phyloP scores from a whole-genome alignment of 1,284 basidiomycete genomes.

The Malassezia pachydermatis region DNA sequence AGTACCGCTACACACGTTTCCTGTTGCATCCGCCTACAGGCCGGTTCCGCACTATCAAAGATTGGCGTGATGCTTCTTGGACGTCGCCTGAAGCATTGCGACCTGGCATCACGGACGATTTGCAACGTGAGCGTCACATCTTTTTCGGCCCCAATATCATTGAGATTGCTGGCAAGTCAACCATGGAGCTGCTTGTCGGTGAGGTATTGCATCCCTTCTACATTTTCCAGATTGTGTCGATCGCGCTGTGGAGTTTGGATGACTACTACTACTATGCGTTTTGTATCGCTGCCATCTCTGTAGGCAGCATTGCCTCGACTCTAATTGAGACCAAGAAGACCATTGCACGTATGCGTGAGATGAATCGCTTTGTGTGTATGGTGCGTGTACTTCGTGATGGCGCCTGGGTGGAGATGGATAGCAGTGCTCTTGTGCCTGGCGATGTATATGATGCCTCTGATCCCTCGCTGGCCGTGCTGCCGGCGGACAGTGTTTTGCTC shows the following conservation, averaged over 20 bases:
- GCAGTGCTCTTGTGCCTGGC: slow-evolving; percentile 75
- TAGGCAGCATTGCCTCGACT: slow-evolving; percentile 73
- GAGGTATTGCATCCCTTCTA: slow-evolving; percentile 49
- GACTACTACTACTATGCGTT: slow-evolving; percentile 90
- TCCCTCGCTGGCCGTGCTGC: slow-evolving; percentile 64
- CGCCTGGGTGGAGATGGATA: slow-evolving; percentile 54
- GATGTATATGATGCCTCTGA: slow-evolving; percentile 83
- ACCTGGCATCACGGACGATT: slow-evolving; percentile 30
- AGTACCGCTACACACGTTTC: slow-evolving; percentile 77
- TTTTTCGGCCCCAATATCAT: slow-evolving; percentile 82
- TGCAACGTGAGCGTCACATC: slow-evolving; percentile 45
- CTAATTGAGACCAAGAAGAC: slow-evolving; percentile 80
- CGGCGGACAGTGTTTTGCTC: slow-evolving; percentile 81
- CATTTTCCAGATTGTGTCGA: slow-evolving; percentile 94
- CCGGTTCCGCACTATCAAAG: slow-evolving; percentile 68
- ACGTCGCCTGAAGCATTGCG: slow-evolving; percentile 52
- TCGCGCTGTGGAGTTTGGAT: slow-evolving; percentile 85
- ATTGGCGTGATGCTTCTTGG: slow-evolving; percentile 85
- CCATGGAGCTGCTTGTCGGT: slow-evolving; percentile 70
- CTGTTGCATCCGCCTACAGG: slow-evolving; percentile 74
- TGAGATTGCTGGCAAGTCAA: slow-evolving; percentile 79
- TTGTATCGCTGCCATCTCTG: slow-evolving; percentile 86
- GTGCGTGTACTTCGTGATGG: slow-evolving; percentile 66
- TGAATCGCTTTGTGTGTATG: slow-evolving; percentile 81
- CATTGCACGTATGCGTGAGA: slow-evolving; percentile 84